Conservation (phyloP, 2,329 filamentous ascomycete species). For the Verticillium klebahnii region DNA sequence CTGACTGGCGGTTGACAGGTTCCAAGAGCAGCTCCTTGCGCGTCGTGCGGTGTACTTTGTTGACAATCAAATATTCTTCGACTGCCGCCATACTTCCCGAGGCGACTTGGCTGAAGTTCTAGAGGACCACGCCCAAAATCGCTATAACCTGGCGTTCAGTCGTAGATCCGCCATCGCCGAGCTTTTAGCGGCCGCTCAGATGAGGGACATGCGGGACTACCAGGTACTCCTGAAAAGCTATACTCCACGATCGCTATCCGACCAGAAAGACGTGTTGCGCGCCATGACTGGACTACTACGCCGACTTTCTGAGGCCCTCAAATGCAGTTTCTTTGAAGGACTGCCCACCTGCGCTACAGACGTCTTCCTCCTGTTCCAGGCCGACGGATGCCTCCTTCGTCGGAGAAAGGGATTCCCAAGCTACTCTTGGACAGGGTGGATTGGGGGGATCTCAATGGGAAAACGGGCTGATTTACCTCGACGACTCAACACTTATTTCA, state of each 20-base stretch:
- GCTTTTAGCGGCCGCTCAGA: too few species aligned
- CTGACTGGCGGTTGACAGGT: too few species aligned
- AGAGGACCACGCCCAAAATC: too few species aligned
- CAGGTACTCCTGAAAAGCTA: neutral
- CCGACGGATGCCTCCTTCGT: neutral
- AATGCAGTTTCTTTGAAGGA: neutral
- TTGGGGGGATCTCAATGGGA: neutral
- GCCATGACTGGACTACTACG: conserved; percentile 1
- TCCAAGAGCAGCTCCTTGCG: too few species aligned
- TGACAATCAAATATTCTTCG: neutral
- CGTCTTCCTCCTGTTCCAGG: neutral
- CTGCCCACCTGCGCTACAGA: neutral
- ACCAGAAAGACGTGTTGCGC: neutral
- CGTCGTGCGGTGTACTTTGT: too few species aligned
- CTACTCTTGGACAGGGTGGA: conserved; percentile 5
- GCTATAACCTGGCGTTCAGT: too few species aligned
- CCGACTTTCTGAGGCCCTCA: neutral
- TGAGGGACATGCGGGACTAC: neutral
- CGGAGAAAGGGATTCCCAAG: conserved; percentile 1
- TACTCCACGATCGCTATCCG: neutral
- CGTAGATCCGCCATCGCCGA: too few species aligned
- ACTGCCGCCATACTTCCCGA: neutral
- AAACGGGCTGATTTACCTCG: neutral
- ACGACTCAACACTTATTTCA: too few species aligned
- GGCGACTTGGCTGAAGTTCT: too few species aligned